Evolutionary conservation across 768 basidiomycete genomes (phyloP).

Genomic region (Trametes maxima): DNA sequence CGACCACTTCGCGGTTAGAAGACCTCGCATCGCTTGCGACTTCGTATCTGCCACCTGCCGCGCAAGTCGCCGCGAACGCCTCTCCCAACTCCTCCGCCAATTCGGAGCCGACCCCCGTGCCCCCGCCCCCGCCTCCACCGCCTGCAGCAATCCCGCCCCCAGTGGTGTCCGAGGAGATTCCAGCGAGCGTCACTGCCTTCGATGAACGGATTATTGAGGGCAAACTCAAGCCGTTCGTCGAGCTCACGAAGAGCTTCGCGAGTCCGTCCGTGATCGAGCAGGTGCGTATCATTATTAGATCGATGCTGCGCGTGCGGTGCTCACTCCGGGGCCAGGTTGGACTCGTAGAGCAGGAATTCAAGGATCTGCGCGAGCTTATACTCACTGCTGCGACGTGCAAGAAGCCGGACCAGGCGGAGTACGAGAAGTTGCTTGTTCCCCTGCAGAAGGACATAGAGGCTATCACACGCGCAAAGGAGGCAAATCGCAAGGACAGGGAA

Average conservation of each 20-base stretch:
- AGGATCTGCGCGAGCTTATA: constrained; percentile 69
- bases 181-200: constrained; percentile 70
- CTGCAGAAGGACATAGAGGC: constrained; percentile 73
- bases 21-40: constrained; percentile 67
- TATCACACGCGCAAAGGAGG: constrained; percentile 81
- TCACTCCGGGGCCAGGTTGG: constrained; percentile 51
- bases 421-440: constrained; percentile 63
- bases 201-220: constrained; percentile 73
- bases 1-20: constrained; percentile 91
- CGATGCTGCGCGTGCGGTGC: not conserved
- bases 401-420: constrained; percentile 69
- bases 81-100: constrained; percentile 22
- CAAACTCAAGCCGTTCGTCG: constrained; percentile 72
- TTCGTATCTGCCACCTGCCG: constrained; percentile 27
- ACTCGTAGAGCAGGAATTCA: constrained; percentile 67
- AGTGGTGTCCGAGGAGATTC: constrained; percentile 42
- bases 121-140: constrained; percentile 37
- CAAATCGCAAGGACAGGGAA: constrained; percentile 74
- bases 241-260: constrained; percentile 71
- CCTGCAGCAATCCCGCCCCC: constrained; percentile 41
- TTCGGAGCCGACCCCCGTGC: constrained; percentile 27
- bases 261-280: constrained; percentile 73
- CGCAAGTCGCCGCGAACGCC: constrained; percentile 20
- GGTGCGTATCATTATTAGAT: constrained; percentile 47
- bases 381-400: constrained; percentile 69